Evolutionary conservation across 225 moss, liverwort and hornwort species (phyloP).

Genomic region (Ulota crispa): DNA sequence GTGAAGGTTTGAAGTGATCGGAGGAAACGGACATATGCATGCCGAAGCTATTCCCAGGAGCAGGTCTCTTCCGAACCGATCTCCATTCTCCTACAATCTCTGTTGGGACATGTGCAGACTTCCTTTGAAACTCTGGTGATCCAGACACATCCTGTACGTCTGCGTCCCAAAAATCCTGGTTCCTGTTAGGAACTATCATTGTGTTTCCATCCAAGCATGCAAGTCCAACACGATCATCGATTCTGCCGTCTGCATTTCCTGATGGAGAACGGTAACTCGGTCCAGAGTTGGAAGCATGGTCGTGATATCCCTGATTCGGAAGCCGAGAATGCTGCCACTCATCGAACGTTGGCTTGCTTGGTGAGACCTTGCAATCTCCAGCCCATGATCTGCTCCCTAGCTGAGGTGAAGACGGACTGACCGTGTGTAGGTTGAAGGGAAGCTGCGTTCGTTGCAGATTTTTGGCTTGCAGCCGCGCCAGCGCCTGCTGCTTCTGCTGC

Average conservation of each 20-base stretch:
- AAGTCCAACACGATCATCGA: slow-evolving; percentile 9
- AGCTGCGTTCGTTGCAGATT: slow-evolving; percentile 21
- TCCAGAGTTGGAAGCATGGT: background rate
- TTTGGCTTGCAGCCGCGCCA: slow-evolving; percentile 61
- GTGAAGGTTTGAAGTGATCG: slow-evolving; percentile 16
- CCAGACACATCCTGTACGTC: slow-evolving; percentile 17
- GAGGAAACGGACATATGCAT: slow-evolving; percentile 24
- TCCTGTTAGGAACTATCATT: background rate
- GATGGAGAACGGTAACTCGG: background rate
- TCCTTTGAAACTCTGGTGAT: background rate
- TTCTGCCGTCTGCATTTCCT: slow-evolving; percentile 7
- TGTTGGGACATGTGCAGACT: slow-evolving; percentile 13
- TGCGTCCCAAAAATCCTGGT: slow-evolving; percentile 20
- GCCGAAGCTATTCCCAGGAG: slow-evolving; percentile 60
- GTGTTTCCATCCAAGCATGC: slow-evolving; percentile 6
- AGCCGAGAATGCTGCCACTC: slow-evolving; percentile 25
- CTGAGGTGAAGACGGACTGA: slow-evolving; percentile 10
- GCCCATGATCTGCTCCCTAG: slow-evolving; percentile 15
- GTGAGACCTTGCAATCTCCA: slow-evolving; percentile 11
- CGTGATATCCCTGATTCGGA: slow-evolving; percentile 14
- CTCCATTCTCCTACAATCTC: slow-evolving; percentile 69
- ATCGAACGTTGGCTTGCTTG: slow-evolving; percentile 10
- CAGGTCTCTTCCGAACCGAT: slow-evolving; percentile 68
- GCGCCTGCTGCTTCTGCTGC: slow-evolving; percentile 68
- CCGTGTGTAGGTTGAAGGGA: background rate